Evolutionary conservation across 2,329 filamentous ascomycete genomes (phyloP), one percentile per base, ranked within the genome.

Genomic region (Fusarium sororula): DNA sequence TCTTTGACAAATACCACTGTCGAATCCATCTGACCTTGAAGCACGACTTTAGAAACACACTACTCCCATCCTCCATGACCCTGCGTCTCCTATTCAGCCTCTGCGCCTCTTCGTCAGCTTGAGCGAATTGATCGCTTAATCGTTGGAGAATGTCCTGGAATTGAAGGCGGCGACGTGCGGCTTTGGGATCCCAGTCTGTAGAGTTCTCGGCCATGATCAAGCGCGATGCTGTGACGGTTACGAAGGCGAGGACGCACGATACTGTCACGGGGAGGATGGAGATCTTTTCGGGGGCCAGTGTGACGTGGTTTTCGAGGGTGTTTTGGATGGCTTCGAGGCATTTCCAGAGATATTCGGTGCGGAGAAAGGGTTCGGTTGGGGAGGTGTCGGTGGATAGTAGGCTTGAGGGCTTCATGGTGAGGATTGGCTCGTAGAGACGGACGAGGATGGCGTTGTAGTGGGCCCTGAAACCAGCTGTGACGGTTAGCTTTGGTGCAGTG

Each of bases 21-120:
- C 80, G 72, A 22, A 85, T 82, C 83, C 83, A 85, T 4, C 81
- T 76, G 11, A 83, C 60, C 64, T 83, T 84, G 57, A 81, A 81
- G 44, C 78, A 78, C 38, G 81, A 81, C 48, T 80, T 79, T 3
- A 76, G 62, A 59, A 83, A 75, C 2, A 80, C 68, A 13, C 79
- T 77, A 38, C 76, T 79, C 6, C 79, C 81, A 5, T 81, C 80
- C 17, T 80, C 77, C 17, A 82, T 68, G 1, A 81, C 65, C 0
- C 80, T 73, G 1, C 77, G 72, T 22, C 77, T 71, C 15, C 79
- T 74, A 7, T 75, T 76, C 4, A 75, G 63, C 1, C 74, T 58
- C 9, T 63, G 58, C 3, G 80, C 78, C 50, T 74, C 70, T 9
- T 61, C 63, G 9, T 83, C 81, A 9, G 80, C 78, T 15, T 80